Percentiles rank a stretch among this genome's conserved stretches.
Conservation (phyloP, 768 basidiomycete genomes). For the Termitomyces sp. region DNA sequence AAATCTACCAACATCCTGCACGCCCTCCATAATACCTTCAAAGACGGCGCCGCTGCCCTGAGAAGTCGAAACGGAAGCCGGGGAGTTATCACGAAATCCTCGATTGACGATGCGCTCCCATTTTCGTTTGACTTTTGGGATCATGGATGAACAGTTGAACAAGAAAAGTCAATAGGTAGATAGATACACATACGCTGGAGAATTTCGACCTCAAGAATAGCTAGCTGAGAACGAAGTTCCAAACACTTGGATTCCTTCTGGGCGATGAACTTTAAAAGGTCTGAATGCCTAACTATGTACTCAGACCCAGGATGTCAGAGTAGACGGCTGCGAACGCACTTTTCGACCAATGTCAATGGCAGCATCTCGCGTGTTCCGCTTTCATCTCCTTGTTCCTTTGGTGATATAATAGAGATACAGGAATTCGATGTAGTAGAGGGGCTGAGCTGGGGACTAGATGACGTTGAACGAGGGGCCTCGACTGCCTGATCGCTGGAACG, state of each 20-base stretch:
- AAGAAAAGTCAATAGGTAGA: not conserved
- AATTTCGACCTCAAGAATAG: constrained; percentile 67
- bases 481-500: constrained; percentile 21
- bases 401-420: constrained; percentile 8
- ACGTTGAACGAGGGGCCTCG: constrained; percentile 11
- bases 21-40: constrained; percentile 61
- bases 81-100: constrained; percentile 31
- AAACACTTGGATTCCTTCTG: constrained; percentile 84
- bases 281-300: constrained; percentile 55
- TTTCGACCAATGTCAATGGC: constrained; percentile 66
- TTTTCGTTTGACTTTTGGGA: constrained; percentile 65
- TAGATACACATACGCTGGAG: constrained; percentile 40
- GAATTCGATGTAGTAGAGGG: not conserved
- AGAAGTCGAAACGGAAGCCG: constrained; percentile 12
- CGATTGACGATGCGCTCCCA: constrained; percentile 78
- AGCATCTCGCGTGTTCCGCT: constrained; percentile 20
- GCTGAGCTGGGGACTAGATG: constrained; percentile 7
- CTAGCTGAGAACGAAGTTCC: constrained; percentile 72
- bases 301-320: constrained; percentile 1
- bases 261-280: constrained; percentile 77
- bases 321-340: constrained; percentile 37
- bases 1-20: constrained; percentile 52
- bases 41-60: constrained; percentile 33
- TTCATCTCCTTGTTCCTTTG: constrained; percentile 19
- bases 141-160: not conserved